Conservation (phyloP, 495 filamentous ascomycete genomes). For the Clavariopsis aquatica region DNA sequence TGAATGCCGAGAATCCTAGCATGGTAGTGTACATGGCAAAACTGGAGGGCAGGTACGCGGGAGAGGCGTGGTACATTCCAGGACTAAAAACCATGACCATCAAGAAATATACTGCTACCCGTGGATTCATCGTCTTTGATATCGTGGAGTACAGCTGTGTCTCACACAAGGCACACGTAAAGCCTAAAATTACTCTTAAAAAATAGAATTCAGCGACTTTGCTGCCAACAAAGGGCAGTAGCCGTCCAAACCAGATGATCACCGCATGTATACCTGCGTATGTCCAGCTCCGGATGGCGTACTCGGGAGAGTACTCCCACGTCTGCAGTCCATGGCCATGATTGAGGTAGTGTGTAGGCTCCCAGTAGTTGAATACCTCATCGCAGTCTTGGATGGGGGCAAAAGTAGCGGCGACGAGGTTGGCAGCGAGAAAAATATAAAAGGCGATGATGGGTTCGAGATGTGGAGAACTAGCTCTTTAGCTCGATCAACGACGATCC, state of each 20-base stretch:
- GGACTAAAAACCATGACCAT: slow-evolving; percentile 73
- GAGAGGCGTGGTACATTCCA: slow-evolving; percentile 89
- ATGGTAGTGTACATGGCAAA: slow-evolving; percentile 96
- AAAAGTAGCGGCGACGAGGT: slow-evolving; percentile 74
- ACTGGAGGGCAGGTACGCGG: slow-evolving; percentile 85
- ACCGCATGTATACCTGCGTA: slow-evolving; percentile 85
- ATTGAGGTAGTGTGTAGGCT: slow-evolving; percentile 90
- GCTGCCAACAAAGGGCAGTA: slow-evolving; percentile 55
- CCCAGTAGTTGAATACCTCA: slow-evolving; percentile 99
- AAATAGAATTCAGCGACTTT: slow-evolving; percentile 83
- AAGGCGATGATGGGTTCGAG: slow-evolving; percentile 73
- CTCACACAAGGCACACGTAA: slow-evolving; percentile 76
- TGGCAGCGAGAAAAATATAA: slow-evolving; percentile 71
- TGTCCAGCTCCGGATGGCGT: slow-evolving; percentile 93
- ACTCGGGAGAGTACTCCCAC: slow-evolving; percentile 98
- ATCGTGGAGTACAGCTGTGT: slow-evolving; percentile 76
- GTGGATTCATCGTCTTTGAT: slow-evolving; percentile 69
- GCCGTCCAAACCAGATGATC: slow-evolving; percentile 62
- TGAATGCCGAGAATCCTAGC: slow-evolving; percentile 82
- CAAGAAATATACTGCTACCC: slow-evolving; percentile 82
- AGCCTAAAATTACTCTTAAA: slow-evolving; percentile 71
- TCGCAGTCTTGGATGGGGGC: slow-evolving; percentile 98
- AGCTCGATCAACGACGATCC: not conserved
- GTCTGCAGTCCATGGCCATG: slow-evolving; percentile 95
- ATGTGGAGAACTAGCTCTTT: slow-evolving; percentile 46